A percentile compares a stretch with the other conserved stretches of the same genome.
Conservation (phyloP, 1,139 yeast species). For the Debaryomyces fabryi region DNA sequence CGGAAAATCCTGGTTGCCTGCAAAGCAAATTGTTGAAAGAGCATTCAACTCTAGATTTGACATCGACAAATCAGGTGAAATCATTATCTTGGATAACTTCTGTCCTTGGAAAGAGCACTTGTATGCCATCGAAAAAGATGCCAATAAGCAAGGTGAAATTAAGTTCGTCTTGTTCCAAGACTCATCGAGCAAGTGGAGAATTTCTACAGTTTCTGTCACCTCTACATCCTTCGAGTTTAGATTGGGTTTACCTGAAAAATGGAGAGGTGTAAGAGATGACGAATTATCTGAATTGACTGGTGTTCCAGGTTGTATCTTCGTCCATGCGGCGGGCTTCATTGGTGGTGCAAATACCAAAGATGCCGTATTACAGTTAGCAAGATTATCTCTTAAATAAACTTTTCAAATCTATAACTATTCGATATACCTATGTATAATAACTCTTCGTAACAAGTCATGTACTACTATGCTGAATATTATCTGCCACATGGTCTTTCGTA, state of each 20-base stretch:
- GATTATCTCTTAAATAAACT: constrained; percentile 27
- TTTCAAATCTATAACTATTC: neutral
- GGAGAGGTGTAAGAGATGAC: constrained; percentile 95
- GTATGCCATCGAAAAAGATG: constrained; percentile 69
- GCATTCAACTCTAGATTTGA: constrained; percentile 62
- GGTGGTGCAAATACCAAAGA: constrained; percentile 90
- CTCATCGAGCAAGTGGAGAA: constrained; percentile 75
- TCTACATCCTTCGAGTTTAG: constrained; percentile 82
- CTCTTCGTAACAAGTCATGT: neutral
- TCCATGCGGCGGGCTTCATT: constrained; percentile 96
- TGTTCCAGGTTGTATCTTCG: constrained; percentile 81
- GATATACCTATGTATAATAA: neutral
- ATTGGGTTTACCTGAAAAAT: constrained; percentile 81
- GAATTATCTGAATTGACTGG: constrained; percentile 73
- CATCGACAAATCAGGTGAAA: constrained; percentile 66
- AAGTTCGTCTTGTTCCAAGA: constrained; percentile 83
- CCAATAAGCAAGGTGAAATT: constrained; percentile 54
- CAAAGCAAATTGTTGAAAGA: constrained; percentile 72
- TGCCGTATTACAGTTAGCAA: constrained; percentile 78
- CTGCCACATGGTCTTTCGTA: neutral
- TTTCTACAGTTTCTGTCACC: constrained; percentile 83
- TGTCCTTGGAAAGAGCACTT: constrained; percentile 97
- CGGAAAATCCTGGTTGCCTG: constrained; percentile 92
- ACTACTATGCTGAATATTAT: neutral
- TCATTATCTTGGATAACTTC: constrained; percentile 69